Conservation (phyloP, 1,284 basidiomycete genomes). For the Cryptococcus depauperatus region DNA sequence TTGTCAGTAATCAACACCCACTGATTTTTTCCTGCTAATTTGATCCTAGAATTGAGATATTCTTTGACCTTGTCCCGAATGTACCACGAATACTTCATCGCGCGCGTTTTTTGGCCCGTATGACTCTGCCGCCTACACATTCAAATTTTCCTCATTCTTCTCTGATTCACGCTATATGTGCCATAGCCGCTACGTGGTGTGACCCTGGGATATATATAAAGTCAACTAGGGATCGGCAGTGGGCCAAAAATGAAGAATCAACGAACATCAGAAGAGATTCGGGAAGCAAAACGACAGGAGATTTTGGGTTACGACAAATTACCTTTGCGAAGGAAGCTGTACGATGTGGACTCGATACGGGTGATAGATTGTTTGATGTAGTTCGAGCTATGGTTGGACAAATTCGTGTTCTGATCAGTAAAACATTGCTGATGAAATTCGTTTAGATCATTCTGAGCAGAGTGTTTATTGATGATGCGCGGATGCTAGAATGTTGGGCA, state of each 20-base stretch:
- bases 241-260: background rate
- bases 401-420: background rate
- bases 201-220: constrained; percentile 21
- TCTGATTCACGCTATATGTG: constrained; percentile 47
- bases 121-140: constrained; percentile 47
- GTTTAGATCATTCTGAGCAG: constrained; percentile 34
- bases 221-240: constrained; percentile 9
- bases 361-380: constrained; percentile 39
- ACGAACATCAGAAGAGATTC: background rate
- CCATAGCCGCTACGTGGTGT: constrained; percentile 39
- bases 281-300: constrained; percentile 4
- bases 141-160: constrained; percentile 45
- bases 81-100: constrained; percentile 42
- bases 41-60: constrained; percentile 35
- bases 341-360: constrained; percentile 37
- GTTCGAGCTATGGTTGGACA: constrained; percentile 36
- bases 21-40: background rate
- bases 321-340: constrained; percentile 38
- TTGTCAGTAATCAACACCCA: constrained; percentile 25
- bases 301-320: constrained; percentile 32
- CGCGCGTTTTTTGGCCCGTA: constrained; percentile 41
- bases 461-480: constrained; percentile 42
- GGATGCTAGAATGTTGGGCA: constrained; percentile 45
- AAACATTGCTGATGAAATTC: background rate
- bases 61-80: constrained; percentile 41